Evolutionary conservation across 2,329 filamentous ascomycete genomes (phyloP).

Genomic region (Escovopsis sp.): DNA sequence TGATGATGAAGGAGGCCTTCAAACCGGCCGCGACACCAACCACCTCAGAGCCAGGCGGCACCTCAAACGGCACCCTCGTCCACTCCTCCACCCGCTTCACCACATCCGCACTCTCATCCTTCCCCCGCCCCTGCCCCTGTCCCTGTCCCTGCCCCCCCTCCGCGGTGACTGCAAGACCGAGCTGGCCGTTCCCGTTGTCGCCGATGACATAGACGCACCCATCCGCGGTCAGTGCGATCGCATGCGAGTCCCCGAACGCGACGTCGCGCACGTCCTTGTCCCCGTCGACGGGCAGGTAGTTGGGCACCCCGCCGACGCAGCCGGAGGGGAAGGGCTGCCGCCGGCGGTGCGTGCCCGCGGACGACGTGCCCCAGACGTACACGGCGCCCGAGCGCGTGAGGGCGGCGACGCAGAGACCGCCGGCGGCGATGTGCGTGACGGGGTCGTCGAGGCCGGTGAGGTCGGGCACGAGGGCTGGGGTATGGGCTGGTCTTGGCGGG

Average conservation of each 20-base stretch:
- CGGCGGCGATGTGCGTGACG: constrained; percentile 38
- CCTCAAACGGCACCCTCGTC: constrained; percentile 19
- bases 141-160: too few species aligned
- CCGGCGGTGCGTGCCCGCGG: constrained; percentile 14
- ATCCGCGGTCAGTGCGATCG: constrained; percentile 37
- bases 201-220: constrained; percentile 41
- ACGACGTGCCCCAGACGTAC: constrained; percentile 43
- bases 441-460: constrained; percentile 36
- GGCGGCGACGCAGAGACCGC: constrained; percentile 43
- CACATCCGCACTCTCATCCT: not conserved
- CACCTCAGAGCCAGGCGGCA: constrained; percentile 14
- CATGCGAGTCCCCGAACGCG: constrained; percentile 42
- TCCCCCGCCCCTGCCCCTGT: constrained; percentile 1
- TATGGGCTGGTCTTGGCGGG: constrained; percentile 26
- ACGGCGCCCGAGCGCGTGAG: constrained; percentile 42
- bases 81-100: constrained; percentile 17
- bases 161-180: constrained; percentile 26
- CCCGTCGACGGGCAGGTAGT: constrained; percentile 30
- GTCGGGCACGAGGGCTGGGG: constrained; percentile 31
- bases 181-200: constrained; percentile 42
- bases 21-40: constrained; percentile 33
- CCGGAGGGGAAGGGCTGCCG: constrained; percentile 15
- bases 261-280: constrained; percentile 36
- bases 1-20: constrained; percentile 34
- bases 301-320: constrained; percentile 19